Evolutionary conservation across 495 filamentous ascomycete species (phyloP), one percentile per base, ranked within the genome.

Genomic region (Durotheca rogersii): DNA sequence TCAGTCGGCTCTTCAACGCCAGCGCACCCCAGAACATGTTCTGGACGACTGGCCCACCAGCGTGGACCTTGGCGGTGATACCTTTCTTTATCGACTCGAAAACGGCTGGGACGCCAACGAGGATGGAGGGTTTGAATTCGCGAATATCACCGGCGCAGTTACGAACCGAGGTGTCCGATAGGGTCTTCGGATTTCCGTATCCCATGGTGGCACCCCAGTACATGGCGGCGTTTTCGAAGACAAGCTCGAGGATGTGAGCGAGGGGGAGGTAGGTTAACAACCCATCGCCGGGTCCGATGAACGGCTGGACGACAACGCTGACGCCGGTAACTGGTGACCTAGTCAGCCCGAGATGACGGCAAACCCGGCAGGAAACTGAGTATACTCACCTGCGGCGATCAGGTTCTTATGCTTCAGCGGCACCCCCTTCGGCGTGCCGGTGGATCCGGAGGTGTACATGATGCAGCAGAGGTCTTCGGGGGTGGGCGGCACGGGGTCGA

Each of bases 371-470:
- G n/a, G n/a, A n/a, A n/a, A n/a, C n/a, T n/a, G n/a, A n/a, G n/a
- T 51, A 17, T 14, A 74, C 84, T 70, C 76, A 89, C 88, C 83
- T 39, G 92, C 86, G 56, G 88, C 92, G 60, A 98, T 76, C 14
- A 98, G 89, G 61, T 90, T 88, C 44, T 74, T 86, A 67, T 98
- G 93, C 60, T 84, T 93, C 56, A 98, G 70, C 21, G 90, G 83
- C 19, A 98, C 93, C 70, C 93, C 93, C 78, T 97, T 98, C 27
- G 93, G 93, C 0, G 90, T 81, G 39, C 93, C 93, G 3, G 93
- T 98, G n/a, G 92, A 95, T 33, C 93, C 93, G 21, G 93, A 97
- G 1, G 93, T 98, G 75, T 97, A 98, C 93, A 98, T 98, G 68
- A 98, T 95, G 67, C 93, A 96, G 78, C 87, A 93, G 9, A 98